Conservation (phyloP, 495 filamentous ascomycete genomes). For the Chaetomidium leptoderma region DNA sequence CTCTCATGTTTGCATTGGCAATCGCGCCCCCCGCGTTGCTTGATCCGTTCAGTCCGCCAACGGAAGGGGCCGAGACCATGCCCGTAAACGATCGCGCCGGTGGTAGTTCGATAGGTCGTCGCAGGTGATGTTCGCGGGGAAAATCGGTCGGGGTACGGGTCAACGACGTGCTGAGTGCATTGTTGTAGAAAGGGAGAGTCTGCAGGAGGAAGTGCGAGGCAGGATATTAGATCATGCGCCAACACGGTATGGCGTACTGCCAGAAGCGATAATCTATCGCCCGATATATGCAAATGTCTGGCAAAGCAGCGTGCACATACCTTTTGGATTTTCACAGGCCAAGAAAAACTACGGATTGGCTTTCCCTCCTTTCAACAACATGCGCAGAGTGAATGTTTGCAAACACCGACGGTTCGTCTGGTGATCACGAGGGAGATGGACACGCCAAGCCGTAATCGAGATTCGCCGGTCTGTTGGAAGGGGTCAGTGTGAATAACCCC, state of each 20-base stretch:
- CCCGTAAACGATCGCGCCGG: conserved; percentile 20
- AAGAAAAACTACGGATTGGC: neutral
- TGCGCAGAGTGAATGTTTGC: neutral
- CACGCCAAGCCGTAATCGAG: conserved; percentile 5
- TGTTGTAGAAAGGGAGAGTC: conserved; percentile 8
- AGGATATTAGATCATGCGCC: conserved; percentile 12
- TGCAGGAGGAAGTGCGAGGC: conserved; percentile 2
- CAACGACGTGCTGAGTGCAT: conserved; percentile 15
- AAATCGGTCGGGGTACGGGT: conserved; percentile 12
- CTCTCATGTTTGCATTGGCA: conserved; percentile 44
- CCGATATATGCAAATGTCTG: neutral
- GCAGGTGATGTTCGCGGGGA: neutral
- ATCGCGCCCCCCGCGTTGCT: conserved; percentile 30
- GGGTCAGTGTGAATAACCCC: neutral
- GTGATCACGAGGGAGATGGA: neutral
- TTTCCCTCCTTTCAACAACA: neutral
- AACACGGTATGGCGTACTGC: neutral
- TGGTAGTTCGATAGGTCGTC: neutral
- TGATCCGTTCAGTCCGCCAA: conserved; percentile 33
- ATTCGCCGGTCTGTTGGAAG: neutral
- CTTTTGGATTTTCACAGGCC: neutral
- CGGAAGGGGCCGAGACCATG: conserved; percentile 42
- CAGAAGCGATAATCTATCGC: neutral
- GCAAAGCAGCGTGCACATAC: neutral
- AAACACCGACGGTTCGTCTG: neutral